Evolutionary conservation across 495 filamentous ascomycete species (phyloP).

Genomic region (Beverwykella pulmonaria): DNA sequence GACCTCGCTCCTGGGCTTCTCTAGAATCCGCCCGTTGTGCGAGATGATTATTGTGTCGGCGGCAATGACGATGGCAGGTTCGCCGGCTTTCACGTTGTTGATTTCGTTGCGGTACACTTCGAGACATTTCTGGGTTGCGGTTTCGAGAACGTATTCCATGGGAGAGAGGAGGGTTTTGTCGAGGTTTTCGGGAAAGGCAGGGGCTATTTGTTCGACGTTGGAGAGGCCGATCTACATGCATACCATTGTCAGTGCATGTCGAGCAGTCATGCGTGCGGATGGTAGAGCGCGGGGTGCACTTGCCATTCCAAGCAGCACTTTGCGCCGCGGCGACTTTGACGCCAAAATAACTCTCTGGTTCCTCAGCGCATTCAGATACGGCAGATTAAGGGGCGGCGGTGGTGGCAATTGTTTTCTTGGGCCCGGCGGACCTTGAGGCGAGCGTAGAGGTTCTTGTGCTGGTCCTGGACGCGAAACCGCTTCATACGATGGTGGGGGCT

Average conservation of each 20-base stretch:
- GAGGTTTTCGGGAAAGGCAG: conserved; percentile 76
- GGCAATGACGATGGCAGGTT: conserved; percentile 83
- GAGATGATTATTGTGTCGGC: conserved; percentile 92
- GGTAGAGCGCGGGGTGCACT: conserved; percentile 25
- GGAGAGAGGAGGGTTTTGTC: conserved; percentile 73
- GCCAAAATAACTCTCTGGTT: conserved; percentile 81
- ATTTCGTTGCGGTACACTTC: conserved; percentile 74
- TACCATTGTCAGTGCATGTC: conserved; percentile 5
- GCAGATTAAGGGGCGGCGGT: conserved; percentile 71
- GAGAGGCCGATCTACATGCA: conserved; percentile 64
- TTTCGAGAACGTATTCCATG: conserved; percentile 87
- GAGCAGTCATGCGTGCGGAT: neutral
- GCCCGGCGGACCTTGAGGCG: conserved; percentile 20
- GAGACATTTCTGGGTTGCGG: conserved; percentile 78
- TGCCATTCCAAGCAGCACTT: conserved; percentile 71
- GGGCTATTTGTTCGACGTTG: conserved; percentile 79
- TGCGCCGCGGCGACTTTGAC: conserved; percentile 80
- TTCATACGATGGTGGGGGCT: conserved; percentile 46
- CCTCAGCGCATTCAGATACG: conserved; percentile 71
- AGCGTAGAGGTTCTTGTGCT: conserved; percentile 1
- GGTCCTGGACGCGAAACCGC: conserved; percentile 18
- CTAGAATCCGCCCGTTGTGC: conserved; percentile 71
- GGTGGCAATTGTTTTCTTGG: conserved; percentile 45
- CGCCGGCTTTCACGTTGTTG: conserved; percentile 59
- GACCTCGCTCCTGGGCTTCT: conserved; percentile 82